A percentile compares a stretch with the other conserved stretches of the same genome.
Conservation (phyloP, 257 asterid genomes). For the Fraxinus pennsylvanica region DNA sequence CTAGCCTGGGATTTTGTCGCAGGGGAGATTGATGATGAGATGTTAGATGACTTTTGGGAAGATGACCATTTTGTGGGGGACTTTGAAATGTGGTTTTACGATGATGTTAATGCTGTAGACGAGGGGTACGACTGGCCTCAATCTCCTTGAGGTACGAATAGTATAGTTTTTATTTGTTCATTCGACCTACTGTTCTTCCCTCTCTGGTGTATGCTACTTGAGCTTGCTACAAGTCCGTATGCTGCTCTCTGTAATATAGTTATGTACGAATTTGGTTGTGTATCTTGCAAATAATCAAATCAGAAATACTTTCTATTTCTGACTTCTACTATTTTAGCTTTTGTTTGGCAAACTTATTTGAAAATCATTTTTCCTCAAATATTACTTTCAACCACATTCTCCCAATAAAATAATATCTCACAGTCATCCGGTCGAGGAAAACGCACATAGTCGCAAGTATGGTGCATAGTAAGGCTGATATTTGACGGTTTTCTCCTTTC, state of each 20-base stretch:
- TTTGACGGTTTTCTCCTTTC: no score
- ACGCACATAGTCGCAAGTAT: no score
- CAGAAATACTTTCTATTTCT: not conserved
- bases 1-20: slow-evolving; percentile 35
- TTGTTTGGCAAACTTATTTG: no score
- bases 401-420: no score
- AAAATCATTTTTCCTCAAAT: no score
- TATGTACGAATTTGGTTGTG: not conserved
- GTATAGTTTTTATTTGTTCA: not conserved
- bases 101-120: not conserved
- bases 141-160: not conserved
- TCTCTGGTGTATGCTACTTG: not conserved
- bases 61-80: slow-evolving; percentile 32
- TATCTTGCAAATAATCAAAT: not conserved
- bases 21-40: slow-evolving; percentile 32
- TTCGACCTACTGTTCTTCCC: not conserved
- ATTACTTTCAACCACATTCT: no score
- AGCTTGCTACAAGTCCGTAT: not conserved
- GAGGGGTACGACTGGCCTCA: not conserved
- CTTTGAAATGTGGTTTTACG: slow-evolving; percentile 43
- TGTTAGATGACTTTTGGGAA: slow-evolving; percentile 44
- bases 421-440: no score
- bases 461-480: no score
- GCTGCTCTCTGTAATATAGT: not conserved
- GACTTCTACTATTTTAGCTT: no score